phyloP scores from a whole-genome alignment of 1,139 yeast species.

The Petasospora fabianii region DNA sequence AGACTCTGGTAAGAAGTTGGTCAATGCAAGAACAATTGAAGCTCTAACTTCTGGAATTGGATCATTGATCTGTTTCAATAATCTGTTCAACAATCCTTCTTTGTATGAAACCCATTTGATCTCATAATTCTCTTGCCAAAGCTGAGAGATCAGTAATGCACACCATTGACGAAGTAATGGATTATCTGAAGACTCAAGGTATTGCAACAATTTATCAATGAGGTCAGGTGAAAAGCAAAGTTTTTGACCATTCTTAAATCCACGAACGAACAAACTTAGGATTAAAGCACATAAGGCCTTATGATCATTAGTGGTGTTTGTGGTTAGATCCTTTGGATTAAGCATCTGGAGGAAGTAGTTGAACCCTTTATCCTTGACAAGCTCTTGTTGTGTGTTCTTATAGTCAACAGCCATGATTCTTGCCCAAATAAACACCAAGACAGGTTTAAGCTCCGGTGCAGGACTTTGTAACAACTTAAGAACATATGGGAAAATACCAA shows the following conservation, averaged over 20 bases:
- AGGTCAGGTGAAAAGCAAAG: constrained; percentile 74
- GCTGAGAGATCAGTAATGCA: constrained; percentile 68
- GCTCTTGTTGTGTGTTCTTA: constrained; percentile 84
- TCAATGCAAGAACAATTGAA: constrained; percentile 71
- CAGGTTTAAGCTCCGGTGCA: constrained; percentile 93
- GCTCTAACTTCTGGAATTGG: constrained; percentile 96
- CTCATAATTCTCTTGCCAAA: constrained; percentile 71
- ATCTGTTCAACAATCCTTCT: constrained; percentile 56
- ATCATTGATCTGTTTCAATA: constrained; percentile 63
- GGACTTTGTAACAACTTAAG: constrained; percentile 88
- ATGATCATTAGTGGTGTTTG: constrained; percentile 65
- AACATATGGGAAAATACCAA: constrained; percentile 95
- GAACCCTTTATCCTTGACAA: constrained; percentile 87
- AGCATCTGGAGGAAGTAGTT: constrained; percentile 81
- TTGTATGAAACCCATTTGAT: constrained; percentile 71
- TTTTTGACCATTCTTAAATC: constrained; percentile 76
- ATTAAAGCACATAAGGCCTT: constrained; percentile 96
- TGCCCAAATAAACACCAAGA: constrained; percentile 94
- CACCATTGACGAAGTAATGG: constrained; percentile 94
- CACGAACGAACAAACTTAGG: constrained; percentile 75
- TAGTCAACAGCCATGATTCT: constrained; percentile 95
- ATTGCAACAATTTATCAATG: constrained; percentile 61
- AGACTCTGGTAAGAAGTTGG: constrained; percentile 59
- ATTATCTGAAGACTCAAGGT: constrained; percentile 69
- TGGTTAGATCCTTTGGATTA: constrained; percentile 41